Conservation (phyloP, 345 rosid species). For the Geranium rotundifolium region DNA sequence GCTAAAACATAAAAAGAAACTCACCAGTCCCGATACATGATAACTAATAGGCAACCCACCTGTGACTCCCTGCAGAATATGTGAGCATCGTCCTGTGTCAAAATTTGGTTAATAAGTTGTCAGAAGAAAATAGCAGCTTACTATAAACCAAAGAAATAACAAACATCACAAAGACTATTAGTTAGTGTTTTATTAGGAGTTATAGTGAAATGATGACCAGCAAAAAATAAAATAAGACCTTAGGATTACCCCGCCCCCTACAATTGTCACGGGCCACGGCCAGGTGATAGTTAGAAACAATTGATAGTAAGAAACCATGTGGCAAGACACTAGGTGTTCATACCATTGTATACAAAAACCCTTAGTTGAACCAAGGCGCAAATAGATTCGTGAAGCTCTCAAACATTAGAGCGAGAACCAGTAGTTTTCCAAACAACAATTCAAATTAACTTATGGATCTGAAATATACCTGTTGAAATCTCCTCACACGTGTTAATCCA, state of each 20-base stretch:
- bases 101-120: conserved; percentile 5
- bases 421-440: no score
- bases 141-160: no score
- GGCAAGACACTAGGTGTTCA: no score
- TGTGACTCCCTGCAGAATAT: conserved; percentile 82
- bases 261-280: no score
- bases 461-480: conserved; percentile 84
- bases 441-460: not conserved
- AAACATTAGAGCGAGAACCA: no score
- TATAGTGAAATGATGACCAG: not conserved
- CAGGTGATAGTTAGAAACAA: no score
- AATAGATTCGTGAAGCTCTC: no score
- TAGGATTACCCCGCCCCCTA: not conserved
- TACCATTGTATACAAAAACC: no score
- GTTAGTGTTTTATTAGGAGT: not conserved
- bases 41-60: conserved; percentile 29
- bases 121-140: not conserved
- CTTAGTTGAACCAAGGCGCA: no score
- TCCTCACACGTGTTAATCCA: conserved; percentile 89
- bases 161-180: not conserved
- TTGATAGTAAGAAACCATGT: no score
- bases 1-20: not conserved
- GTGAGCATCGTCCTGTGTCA: conserved; percentile 88
- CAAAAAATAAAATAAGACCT: not conserved
- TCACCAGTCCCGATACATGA: not conserved